Percentiles rank a stretch among this genome's conserved stretches.
phyloP scores from a whole-genome alignment of 2,329 filamentous ascomycete genomes.

The Sclerotinia nivalis region DNA sequence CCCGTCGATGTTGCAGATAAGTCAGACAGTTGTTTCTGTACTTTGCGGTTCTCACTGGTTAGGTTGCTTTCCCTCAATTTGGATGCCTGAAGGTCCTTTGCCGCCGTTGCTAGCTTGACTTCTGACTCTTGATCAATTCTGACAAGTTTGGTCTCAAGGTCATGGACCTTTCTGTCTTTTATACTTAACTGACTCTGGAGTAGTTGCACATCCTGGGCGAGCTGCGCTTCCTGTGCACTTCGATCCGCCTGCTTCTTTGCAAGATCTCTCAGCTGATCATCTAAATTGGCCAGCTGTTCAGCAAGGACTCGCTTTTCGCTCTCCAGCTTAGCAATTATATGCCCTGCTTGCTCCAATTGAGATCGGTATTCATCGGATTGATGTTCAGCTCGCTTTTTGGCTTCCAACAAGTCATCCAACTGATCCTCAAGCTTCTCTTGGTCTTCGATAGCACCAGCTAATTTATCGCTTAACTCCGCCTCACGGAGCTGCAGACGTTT shows the following conservation, averaged over 20 bases:
- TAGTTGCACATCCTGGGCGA: constrained; percentile 85
- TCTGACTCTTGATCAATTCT: constrained; percentile 88
- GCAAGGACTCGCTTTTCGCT: constrained; percentile 78
- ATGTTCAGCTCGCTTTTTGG: constrained; percentile 85
- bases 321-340: constrained; percentile 83
- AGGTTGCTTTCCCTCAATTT: constrained; percentile 76
- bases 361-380: constrained; percentile 76
- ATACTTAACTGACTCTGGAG: constrained; percentile 85
- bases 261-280: constrained; percentile 69
- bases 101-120: constrained; percentile 73
- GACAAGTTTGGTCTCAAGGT: constrained; percentile 80
- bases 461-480: constrained; percentile 86
- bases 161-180: constrained; percentile 86
- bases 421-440: constrained; percentile 94
- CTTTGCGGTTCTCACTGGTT: constrained; percentile 74
- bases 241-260: constrained; percentile 70
- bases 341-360: constrained; percentile 88
- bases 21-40: constrained; percentile 82
- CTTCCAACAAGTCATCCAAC: constrained; percentile 81
- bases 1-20: constrained; percentile 89
- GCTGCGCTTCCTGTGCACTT: constrained; percentile 71
- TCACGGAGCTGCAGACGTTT: constrained; percentile 93
- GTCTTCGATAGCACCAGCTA: constrained; percentile 87
- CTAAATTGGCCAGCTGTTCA: constrained; percentile 66
- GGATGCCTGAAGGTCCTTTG: constrained; percentile 75